Evolutionary conservation across 345 rosid genomes (phyloP).

Genomic region (Sapria himalayana): DNA sequence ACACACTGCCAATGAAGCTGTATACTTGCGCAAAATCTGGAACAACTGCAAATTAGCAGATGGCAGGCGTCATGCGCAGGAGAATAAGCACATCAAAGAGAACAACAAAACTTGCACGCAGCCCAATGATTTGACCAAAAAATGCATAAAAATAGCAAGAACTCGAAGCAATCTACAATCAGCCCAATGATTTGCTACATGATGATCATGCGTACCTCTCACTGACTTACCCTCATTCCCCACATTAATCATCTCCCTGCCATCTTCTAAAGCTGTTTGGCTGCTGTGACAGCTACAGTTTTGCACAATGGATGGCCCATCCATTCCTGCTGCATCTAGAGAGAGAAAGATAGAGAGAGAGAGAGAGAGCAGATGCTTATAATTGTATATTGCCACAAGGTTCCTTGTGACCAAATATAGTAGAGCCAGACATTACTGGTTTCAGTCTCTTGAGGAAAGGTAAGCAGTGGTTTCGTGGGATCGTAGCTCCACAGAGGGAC

Average conservation of each 20-base stretch:
- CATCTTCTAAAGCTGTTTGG: slow-evolving; percentile 20
- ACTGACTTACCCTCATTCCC: slow-evolving; percentile 13
- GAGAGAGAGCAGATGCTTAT: no score
- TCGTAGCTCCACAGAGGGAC: slow-evolving; percentile 32
- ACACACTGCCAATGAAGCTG: slow-evolving; percentile 72
- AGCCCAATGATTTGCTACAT: slow-evolving; percentile 6
- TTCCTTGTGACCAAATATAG: no score
- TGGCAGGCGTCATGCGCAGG: no score
- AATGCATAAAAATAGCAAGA: no score
- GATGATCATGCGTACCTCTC: slow-evolving; percentile 20
- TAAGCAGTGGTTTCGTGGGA: slow-evolving; percentile 18
- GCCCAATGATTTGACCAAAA: no score
- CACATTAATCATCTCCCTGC: slow-evolving; percentile 15
- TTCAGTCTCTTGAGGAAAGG: slow-evolving; percentile 15
- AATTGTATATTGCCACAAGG: no score
- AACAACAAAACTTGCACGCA: not conserved
- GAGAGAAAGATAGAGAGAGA: not conserved
- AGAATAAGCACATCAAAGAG: not conserved
- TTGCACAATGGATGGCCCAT: slow-evolving; percentile 9
- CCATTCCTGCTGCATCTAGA: slow-evolving; percentile 16
- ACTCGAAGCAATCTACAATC: no score
- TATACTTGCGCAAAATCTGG: slow-evolving; percentile 91
- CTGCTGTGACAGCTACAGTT: slow-evolving; percentile 23
- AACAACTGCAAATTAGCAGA: slow-evolving; percentile 45
- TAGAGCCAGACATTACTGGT: no score